Evolutionary conservation across 164 flowering plant genomes (phyloP), one percentile per base, ranked within the genome.

Genomic region (Amborella trichopoda): DNA sequence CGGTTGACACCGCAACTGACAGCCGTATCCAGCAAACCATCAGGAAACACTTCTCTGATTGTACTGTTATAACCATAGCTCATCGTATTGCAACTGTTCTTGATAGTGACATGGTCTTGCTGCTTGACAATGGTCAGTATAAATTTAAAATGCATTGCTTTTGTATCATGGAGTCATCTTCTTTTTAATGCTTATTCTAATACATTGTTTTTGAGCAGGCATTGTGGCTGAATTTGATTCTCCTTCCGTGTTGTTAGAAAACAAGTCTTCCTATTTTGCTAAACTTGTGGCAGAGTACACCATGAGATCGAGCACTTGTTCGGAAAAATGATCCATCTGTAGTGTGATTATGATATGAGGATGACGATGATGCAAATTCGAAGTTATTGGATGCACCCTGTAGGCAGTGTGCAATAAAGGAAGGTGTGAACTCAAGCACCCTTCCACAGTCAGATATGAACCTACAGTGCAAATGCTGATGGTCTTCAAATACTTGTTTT

Each of bases 1-100:
- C 81, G 13, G 68, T 73, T 4, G 81, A 73, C 37, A 68, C 70
- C 28, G 70, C 74, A 26, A 73, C 79, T 3, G 82, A 74, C 46
- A 52, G 49, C 34, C 49, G 71, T 27, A 58, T 76, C 14, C 77
- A 77, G 58, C 56, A 51, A 50, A 69, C 71, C 2, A 43, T 71
- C 3, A 50, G 60, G 54, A 60, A 51, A 28, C 65, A 69, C n/a
- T 65, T 68, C 36, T 40, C 44, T 3, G 53, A 58, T 33, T 69
- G 60, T 12, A 73, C 75, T 1, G 72, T 70, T 14, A 59, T 73
- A 39, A 69, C 78, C 4, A 65, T 70, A 13, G 78, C 78, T 18
- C 75, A 73, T 52, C 49, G 75, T 40, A 70, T 70, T 37, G 56
- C 70, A 28, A 61, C 78, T 4, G 68, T 73, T 23, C 45, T 73